Evolutionary conservation across 139 green algal genomes (phyloP).

Genomic region (Auxenochlorella protothecoides): DNA sequence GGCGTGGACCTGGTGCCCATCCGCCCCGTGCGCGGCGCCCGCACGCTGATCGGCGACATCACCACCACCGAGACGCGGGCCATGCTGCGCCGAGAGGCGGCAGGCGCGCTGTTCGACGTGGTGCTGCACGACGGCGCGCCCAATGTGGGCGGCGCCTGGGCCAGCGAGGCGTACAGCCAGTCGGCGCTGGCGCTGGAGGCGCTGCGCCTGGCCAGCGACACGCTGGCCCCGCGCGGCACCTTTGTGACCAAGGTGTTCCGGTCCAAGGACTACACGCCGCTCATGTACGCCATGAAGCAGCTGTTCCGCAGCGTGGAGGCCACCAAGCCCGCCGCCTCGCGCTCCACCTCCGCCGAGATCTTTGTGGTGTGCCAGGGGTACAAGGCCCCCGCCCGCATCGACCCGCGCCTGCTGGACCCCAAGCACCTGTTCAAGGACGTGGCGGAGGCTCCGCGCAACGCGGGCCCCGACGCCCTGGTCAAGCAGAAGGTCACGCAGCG

Average conservation of each 20-base stretch:
- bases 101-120: slow-evolving; percentile 70
- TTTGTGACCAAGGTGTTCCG: slow-evolving; percentile 98
- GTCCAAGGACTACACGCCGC: slow-evolving; percentile 91
- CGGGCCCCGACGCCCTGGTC: slow-evolving; percentile 73
- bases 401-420: slow-evolving; percentile 89
- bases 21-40: slow-evolving; percentile 73
- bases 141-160: slow-evolving; percentile 93
- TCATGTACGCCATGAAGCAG: slow-evolving; percentile 95
- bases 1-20: slow-evolving; percentile 94
- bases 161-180: slow-evolving; percentile 82
- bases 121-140: slow-evolving; percentile 96
- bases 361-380: slow-evolving; percentile 94
- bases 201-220: slow-evolving; percentile 81
- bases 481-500: slow-evolving; percentile 64
- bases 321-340: slow-evolving; percentile 85
- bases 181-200: slow-evolving; percentile 84
- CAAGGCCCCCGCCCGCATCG: slow-evolving; percentile 94
- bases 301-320: slow-evolving; percentile 93
- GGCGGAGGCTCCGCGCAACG: slow-evolving; percentile 31
- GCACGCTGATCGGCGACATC: slow-evolving; percentile 87
- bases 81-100: slow-evolving; percentile 68
- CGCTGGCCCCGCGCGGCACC: slow-evolving; percentile 73
- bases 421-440: slow-evolving; percentile 74
- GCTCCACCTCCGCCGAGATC: slow-evolving; percentile 90
- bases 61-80: slow-evolving; percentile 61